Evolutionary conservation across 1,284 basidiomycete species (phyloP), one percentile per base, ranked within the genome.

Genomic region (Apiotrichum sp.): DNA sequence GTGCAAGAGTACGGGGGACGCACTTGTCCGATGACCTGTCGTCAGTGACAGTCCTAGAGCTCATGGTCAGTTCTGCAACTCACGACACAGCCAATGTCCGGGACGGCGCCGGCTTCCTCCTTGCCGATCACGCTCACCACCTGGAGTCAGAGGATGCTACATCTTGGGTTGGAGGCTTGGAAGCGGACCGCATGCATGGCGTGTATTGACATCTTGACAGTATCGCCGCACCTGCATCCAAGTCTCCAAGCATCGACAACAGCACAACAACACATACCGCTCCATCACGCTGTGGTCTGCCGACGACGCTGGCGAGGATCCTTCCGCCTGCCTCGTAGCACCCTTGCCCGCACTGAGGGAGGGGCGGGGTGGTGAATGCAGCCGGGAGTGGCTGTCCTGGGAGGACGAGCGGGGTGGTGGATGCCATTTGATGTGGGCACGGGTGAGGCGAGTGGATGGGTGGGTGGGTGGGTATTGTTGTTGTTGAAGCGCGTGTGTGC

Each of bases 381-480:
- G 84, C 66, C 6, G 80, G 78, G 50, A 93, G 79, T 8, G 88
- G 88, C 74, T 95, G 91, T 6, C 91, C 91, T 52, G 91, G 90
- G 7, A 93, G 78, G 32, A 89, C 75, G 29, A 80, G 51, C 13
- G 57, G 59, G 66, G 65, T 49, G 43, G 38, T 2, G 7, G 51
- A 42, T 29, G 58, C 14, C 53, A 58, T 59, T n/a, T 39, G 42
- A 22, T 22, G 22, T 22, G 22, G 22, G 22, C 22, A 22, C 22
- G 22, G 22, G 22, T 22, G 22, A 22, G 22, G 22, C 22, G 22
- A 22, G 22, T 22, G 22, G 22, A 22, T 22, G 22, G 22, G 22
- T 22, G 22, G 22, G 22, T 22, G 22, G 22, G 22, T 22, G 22
- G 22, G 22, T 22, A 22, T 38, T 38, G 36, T 38, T 38, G 36